phyloP scores from a whole-genome alignment of 2,329 filamentous ascomycete species.

The Acephala macrosclerotiorum region DNA sequence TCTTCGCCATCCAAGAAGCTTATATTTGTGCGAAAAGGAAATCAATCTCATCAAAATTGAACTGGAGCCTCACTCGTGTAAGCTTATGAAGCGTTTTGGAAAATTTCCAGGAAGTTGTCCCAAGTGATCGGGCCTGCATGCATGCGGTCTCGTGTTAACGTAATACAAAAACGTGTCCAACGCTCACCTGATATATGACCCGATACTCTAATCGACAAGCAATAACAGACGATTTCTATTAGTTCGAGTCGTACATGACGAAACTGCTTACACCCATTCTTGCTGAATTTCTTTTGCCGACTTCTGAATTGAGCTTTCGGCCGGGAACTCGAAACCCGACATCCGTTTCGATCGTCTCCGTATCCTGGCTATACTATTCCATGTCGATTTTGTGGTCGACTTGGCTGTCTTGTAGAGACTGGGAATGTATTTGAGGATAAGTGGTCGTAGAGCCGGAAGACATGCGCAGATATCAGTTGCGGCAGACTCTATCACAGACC shows the following conservation, averaged over 20 bases:
- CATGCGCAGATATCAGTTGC: not conserved
- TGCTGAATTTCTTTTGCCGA: not conserved
- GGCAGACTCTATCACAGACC: not conserved
- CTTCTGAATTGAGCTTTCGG: not conserved
- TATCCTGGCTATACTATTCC: not conserved
- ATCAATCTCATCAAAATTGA: no score
- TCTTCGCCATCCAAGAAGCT: no score
- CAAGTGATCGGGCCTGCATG: not conserved
- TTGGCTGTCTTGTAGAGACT: not conserved
- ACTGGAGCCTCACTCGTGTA: no score
- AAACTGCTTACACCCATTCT: not conserved
- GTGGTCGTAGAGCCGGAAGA: not conserved
- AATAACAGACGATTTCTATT: not conserved
- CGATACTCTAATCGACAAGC: not conserved
- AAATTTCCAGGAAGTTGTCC: no score
- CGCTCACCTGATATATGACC: not conserved
- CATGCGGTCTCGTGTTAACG: not conserved
- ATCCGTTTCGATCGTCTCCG: not conserved
- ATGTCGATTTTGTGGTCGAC: not conserved
- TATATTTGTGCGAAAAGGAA: no score
- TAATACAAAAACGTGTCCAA: not conserved
- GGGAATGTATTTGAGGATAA: not conserved
- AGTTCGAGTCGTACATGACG: no score
- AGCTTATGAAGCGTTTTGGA: no score
- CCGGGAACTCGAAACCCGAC: not conserved